Percentiles rank a stretch among this genome's conserved stretches.
These are phyloP conservation scores for Anthracocystis setariae DNA, from an alignment of 1,284 basidiomycete species.

Conservation along the genomic window DNA sequence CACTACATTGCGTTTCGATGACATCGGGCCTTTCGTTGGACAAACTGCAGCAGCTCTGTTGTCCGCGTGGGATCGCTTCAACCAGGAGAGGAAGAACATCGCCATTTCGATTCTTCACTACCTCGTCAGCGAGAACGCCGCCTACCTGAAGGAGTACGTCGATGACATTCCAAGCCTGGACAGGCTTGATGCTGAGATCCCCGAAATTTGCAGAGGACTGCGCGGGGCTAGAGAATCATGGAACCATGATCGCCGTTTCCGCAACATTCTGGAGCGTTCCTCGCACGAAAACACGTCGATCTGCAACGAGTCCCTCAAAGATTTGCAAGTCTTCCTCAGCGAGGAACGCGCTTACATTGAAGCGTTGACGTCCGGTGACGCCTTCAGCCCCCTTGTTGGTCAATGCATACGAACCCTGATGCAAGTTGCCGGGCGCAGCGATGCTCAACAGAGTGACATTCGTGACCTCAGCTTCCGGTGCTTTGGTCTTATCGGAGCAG, in stretches of 20 bases:
- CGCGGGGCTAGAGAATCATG: conserved; percentile 68
- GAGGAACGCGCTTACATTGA: conserved; percentile 52
- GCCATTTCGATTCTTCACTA: conserved; percentile 77
- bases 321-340: conserved; percentile 73
- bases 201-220: conserved; percentile 61
- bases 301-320: conserved; percentile 79
- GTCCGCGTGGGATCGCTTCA: conserved; percentile 79
- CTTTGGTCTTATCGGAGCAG: conserved; percentile 90
- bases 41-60: conserved; percentile 87
- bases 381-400: conserved; percentile 83
- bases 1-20: conserved; percentile 75
- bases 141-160: conserved; percentile 72
- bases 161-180: conserved; percentile 74
- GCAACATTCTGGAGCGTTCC: conserved; percentile 79
- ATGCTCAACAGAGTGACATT: conserved; percentile 72
- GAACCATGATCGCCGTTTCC: conserved; percentile 71
- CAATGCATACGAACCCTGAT: conserved; percentile 79
- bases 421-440: conserved; percentile 78
- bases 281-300: conserved; percentile 85
- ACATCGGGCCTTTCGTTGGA: conserved; percentile 86
- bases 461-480: conserved; percentile 79
- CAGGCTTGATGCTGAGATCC: conserved; percentile 56
- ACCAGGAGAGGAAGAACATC: conserved; percentile 71
- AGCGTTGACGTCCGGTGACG: conserved; percentile 69
- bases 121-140: conserved; percentile 75